A percentile compares a stretch with the other conserved stretches of the same genome.
phyloP scores from a whole-genome alignment of 805 yeast genomes.

The Yarrowia bubula region DNA sequence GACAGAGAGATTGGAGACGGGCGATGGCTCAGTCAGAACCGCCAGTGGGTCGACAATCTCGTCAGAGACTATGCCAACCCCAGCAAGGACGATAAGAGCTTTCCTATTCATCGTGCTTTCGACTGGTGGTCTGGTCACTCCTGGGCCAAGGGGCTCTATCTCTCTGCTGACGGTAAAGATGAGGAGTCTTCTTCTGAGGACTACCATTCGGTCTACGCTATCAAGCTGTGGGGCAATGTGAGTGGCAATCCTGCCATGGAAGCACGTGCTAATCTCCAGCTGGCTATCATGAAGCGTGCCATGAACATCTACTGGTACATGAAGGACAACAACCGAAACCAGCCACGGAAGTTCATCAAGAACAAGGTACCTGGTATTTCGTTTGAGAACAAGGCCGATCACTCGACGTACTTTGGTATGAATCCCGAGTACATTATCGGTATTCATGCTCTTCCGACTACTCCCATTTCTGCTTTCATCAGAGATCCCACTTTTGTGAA shows the following conservation, averaged over 20 bases:
- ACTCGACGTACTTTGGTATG: slow-evolving; percentile 68
- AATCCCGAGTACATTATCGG: slow-evolving; percentile 67
- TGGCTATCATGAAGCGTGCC: slow-evolving; percentile 54
- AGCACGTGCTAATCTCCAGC: slow-evolving; percentile 55
- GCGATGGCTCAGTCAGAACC: slow-evolving; percentile 48
- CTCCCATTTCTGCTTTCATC: slow-evolving; percentile 58
- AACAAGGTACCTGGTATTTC: slow-evolving; percentile 68
- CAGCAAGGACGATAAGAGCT: slow-evolving; percentile 48
- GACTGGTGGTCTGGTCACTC: slow-evolving; percentile 75
- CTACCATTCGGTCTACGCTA: slow-evolving; percentile 63
- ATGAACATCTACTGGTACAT: slow-evolving; percentile 57
- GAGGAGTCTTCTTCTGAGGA: slow-evolving; percentile 73
- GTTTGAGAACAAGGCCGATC: slow-evolving; percentile 69
- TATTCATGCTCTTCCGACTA: slow-evolving; percentile 72
- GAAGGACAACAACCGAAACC: slow-evolving; percentile 47
- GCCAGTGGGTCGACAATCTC: slow-evolving; percentile 58
- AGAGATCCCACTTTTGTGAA: slow-evolving; percentile 51
- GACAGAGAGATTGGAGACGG: slow-evolving; percentile 52
- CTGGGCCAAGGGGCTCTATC: slow-evolving; percentile 69
- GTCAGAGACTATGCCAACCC: slow-evolving; percentile 70
- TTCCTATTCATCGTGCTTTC: slow-evolving; percentile 64
- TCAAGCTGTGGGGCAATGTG: slow-evolving; percentile 66
- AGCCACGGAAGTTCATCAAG: slow-evolving; percentile 51
- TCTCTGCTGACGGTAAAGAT: slow-evolving; percentile 65
- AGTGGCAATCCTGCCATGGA: slow-evolving; percentile 53